Evolutionary conservation across 2,329 filamentous ascomycete genomes (phyloP).

Genomic region (Claviceps digitariae): DNA sequence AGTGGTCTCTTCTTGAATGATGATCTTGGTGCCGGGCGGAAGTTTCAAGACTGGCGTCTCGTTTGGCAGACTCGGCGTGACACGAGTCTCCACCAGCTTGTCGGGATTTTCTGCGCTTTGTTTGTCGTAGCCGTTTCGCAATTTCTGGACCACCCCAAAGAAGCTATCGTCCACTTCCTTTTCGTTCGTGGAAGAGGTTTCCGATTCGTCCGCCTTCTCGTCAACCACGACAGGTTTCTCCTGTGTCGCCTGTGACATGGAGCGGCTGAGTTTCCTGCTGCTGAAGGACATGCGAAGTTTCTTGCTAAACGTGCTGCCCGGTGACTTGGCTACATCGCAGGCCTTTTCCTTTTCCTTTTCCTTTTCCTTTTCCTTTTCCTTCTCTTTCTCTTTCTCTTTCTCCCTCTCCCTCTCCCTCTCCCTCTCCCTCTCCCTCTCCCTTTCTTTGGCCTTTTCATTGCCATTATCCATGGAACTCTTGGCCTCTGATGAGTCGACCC

Average conservation of each 20-base stretch:
- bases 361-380: conserved; percentile 30
- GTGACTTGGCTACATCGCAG: conserved; percentile 39
- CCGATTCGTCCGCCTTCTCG: conserved; percentile 60
- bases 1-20: conserved; percentile 54
- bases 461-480: conserved; percentile 33
- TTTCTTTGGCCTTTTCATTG: conserved; percentile 29
- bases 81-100: conserved; percentile 42
- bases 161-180: conserved; percentile 67
- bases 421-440: conserved; percentile 31
- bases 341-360: conserved; percentile 32
- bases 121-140: conserved; percentile 61
- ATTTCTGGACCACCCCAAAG: conserved; percentile 56
- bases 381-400: conserved; percentile 29
- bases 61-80: conserved; percentile 55
- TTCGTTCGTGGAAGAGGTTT: conserved; percentile 50
- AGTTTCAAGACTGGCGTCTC: conserved; percentile 68
- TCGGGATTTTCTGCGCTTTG: conserved; percentile 42
- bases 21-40: conserved; percentile 51
- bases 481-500: conserved; percentile 33
- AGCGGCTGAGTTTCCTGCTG: conserved; percentile 70
- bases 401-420: conserved; percentile 32
- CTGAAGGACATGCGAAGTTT: conserved; percentile 77
- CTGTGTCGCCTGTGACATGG: conserved; percentile 41
- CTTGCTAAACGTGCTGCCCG: conserved; percentile 60
- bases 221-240: conserved; percentile 62